These are phyloP conservation scores for Zasmidium cellare DNA, from an alignment of 2,329 filamentous ascomycete genomes.

Conservation along the genomic window DNA sequence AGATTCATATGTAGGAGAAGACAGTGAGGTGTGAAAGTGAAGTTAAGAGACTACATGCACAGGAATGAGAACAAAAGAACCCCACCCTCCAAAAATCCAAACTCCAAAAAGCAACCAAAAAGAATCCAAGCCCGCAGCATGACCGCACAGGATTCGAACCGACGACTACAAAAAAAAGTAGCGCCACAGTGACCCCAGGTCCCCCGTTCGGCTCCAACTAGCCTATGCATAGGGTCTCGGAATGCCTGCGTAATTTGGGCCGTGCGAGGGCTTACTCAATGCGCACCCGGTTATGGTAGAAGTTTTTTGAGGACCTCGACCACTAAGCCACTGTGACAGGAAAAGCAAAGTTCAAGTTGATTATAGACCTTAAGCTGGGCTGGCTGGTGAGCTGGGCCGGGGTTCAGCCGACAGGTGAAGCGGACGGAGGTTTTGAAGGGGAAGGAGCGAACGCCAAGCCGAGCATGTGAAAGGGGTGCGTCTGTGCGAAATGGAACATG, in stretches of 20 bases:
- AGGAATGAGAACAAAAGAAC: no score
- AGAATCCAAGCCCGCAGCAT: no score
- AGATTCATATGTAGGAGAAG: no score
- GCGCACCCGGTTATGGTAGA: not conserved
- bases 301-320: not conserved
- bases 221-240: not conserved
- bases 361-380: not conserved
- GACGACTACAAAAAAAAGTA: not conserved
- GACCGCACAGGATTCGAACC: not conserved
- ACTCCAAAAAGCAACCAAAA: no score
- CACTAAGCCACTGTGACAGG: not conserved
- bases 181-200: not conserved
- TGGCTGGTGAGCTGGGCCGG: not conserved
- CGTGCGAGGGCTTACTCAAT: not conserved
- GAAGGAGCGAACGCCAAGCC: no score
- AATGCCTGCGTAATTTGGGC: not conserved
- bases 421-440: not conserved
- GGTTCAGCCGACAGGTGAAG: not conserved
- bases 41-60: no score
- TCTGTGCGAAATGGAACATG: no score
- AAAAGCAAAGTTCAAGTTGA: not conserved
- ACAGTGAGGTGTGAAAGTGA: no score
- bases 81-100: no score
- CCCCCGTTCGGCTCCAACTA: not conserved
- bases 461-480: no score